Conservation (phyloP, 2,329 filamentous ascomycete genomes). For the Fusarium aywerte region DNA sequence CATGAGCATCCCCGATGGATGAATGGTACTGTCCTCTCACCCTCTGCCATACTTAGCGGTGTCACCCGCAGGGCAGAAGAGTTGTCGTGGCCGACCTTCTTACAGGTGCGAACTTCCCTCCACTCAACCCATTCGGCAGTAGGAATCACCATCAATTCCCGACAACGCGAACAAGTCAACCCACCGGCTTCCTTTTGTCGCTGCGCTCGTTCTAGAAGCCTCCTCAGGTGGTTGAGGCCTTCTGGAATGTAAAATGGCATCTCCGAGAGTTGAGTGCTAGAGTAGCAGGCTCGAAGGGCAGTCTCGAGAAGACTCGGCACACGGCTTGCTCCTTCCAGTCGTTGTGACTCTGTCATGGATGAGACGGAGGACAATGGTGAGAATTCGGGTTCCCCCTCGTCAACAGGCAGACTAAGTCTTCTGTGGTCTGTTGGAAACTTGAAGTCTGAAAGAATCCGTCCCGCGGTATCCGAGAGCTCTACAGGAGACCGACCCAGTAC, state of each 20-base stretch:
- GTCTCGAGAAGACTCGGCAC: slow-evolving; percentile 64
- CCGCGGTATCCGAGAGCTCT: slow-evolving; percentile 48
- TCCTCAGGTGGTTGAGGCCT: slow-evolving; percentile 54
- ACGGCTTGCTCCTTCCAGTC: slow-evolving; percentile 43
- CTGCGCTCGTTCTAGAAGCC: slow-evolving; percentile 54
- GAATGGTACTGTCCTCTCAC: slow-evolving; percentile 59
- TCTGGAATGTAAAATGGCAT: slow-evolving; percentile 58
- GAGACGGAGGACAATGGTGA: slow-evolving; percentile 9
- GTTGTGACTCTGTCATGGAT: slow-evolving; percentile 20
- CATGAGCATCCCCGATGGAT: slow-evolving; percentile 62
- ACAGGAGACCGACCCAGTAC: slow-evolving; percentile 48
- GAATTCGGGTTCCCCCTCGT: slow-evolving; percentile 25
- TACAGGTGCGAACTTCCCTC: slow-evolving; percentile 56
- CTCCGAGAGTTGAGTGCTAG: slow-evolving; percentile 55
- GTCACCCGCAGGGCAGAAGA: slow-evolving; percentile 27
- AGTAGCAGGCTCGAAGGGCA: slow-evolving; percentile 60
- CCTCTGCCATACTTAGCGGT: slow-evolving; percentile 47
- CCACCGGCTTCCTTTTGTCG: slow-evolving; percentile 60
- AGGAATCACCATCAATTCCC: slow-evolving; percentile 60
- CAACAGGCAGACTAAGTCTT: slow-evolving; percentile 40
- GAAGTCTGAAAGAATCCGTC: slow-evolving; percentile 48
- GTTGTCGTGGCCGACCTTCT: slow-evolving; percentile 10
- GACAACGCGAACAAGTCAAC: slow-evolving; percentile 63
- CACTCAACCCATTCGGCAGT: slow-evolving; percentile 72
- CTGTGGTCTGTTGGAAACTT: slow-evolving; percentile 41